Evolutionary conservation across 2,329 filamentous ascomycete genomes (phyloP).

Genomic region (Calcarisporium arbuscula): DNA sequence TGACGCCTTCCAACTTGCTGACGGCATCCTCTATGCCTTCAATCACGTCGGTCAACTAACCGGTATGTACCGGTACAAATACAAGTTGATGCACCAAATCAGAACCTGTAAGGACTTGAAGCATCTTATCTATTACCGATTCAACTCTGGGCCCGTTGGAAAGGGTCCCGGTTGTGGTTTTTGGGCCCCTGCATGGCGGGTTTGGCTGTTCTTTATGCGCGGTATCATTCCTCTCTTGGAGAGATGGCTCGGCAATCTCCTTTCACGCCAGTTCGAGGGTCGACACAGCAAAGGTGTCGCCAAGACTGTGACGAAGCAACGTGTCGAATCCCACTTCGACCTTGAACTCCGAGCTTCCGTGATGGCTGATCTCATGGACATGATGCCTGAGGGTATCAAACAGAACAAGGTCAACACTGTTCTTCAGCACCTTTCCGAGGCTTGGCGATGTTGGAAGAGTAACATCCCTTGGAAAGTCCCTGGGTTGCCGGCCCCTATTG

Average conservation of each 20-base stretch:
- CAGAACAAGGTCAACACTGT: slow-evolving; percentile 99
- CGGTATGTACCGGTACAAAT: slow-evolving; percentile 99
- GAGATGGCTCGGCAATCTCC: slow-evolving; percentile 92
- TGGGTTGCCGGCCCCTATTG: slow-evolving; percentile 89
- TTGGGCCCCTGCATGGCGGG: slow-evolving; percentile 97
- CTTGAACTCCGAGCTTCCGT: slow-evolving; percentile 94
- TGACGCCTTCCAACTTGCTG: slow-evolving; percentile 95
- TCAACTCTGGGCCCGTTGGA: slow-evolving; percentile 93
- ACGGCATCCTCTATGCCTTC: slow-evolving; percentile 98
- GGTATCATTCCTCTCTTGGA: slow-evolving; percentile 96
- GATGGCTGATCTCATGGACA: slow-evolving; percentile 98
- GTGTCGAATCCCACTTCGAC: slow-evolving; percentile 97
- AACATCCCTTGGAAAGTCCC: slow-evolving; percentile 99
- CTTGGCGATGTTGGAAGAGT: slow-evolving; percentile 99
- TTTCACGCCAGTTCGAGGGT: slow-evolving; percentile 96
- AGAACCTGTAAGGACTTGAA: slow-evolving; percentile 98
- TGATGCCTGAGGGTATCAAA: slow-evolving; percentile 99
- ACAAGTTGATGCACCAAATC: slow-evolving; percentile 99
- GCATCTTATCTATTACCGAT: slow-evolving; percentile 98
- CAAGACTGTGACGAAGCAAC: slow-evolving; percentile 98
- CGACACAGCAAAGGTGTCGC: slow-evolving; percentile 98
- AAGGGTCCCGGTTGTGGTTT: slow-evolving; percentile 98
- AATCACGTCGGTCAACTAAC: slow-evolving; percentile 98
- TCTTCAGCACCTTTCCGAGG: slow-evolving; percentile 92
- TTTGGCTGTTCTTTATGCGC: slow-evolving; percentile 99